phyloP scores from a whole-genome alignment of 352 stramenopile genomes.

The Phytophthora megakarya region DNA sequence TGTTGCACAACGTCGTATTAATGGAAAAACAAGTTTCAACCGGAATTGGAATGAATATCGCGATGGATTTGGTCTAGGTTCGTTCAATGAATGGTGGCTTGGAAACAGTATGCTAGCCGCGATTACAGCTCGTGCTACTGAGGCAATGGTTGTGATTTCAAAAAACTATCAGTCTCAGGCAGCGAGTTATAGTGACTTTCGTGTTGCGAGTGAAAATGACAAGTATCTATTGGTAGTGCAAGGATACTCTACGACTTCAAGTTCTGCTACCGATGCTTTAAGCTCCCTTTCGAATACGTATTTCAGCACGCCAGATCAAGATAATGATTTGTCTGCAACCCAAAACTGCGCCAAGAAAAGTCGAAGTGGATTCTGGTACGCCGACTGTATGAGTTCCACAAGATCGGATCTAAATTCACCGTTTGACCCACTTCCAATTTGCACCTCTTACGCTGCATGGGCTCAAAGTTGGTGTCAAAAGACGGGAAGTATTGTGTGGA shows the following conservation, averaged over 20 bases:
- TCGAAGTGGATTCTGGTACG: slow-evolving; percentile 67
- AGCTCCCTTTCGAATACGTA: slow-evolving; percentile 54
- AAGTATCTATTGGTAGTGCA: slow-evolving; percentile 53
- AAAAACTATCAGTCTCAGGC: slow-evolving; percentile 46
- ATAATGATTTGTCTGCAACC: slow-evolving; percentile 51
- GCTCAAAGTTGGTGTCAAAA: slow-evolving; percentile 53
- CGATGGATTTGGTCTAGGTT: slow-evolving; percentile 55
- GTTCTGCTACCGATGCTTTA: slow-evolving; percentile 50
- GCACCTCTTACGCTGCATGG: slow-evolving; percentile 50
- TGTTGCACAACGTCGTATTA: slow-evolving; percentile 52
- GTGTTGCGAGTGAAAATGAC: slow-evolving; percentile 46
- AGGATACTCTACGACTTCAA: slow-evolving; percentile 41
- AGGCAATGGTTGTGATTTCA: slow-evolving; percentile 60
- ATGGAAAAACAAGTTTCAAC: slow-evolving; percentile 58
- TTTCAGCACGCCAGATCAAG: slow-evolving; percentile 62
- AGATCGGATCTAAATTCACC: slow-evolving; percentile 62
- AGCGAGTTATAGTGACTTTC: slow-evolving; percentile 54
- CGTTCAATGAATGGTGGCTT: slow-evolving; percentile 61
- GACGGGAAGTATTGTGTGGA: slow-evolving; percentile 55
- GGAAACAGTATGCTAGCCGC: slow-evolving; percentile 49
- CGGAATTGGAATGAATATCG: slow-evolving; percentile 67
- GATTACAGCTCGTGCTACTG: slow-evolving; percentile 40
- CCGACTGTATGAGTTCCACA: slow-evolving; percentile 38
- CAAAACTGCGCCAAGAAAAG: slow-evolving; percentile 54
- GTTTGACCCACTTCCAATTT: slow-evolving; percentile 51